Percentiles rank a stretch among this genome's conserved stretches.
Conservation (phyloP, 2,329 filamentous ascomycete genomes). For the Fusarium tricinctum region DNA sequence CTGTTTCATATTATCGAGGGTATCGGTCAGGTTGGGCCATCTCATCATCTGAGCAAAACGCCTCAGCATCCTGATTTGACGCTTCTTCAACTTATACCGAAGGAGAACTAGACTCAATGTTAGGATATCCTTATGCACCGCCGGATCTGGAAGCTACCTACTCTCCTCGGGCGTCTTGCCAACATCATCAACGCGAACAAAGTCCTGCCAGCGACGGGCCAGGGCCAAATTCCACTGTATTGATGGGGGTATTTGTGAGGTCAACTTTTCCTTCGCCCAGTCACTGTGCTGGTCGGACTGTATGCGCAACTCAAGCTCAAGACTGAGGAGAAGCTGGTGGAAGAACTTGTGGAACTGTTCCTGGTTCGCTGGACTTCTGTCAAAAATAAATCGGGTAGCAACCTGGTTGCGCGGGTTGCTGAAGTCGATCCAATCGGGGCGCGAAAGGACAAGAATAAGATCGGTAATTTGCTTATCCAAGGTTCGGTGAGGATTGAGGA, state of each 20-base stretch:
- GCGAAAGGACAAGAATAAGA: constrained; percentile 76
- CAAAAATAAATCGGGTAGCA: constrained; percentile 79
- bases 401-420: constrained; percentile 78
- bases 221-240: constrained; percentile 81
- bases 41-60: constrained; percentile 80
- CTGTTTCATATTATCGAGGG: constrained; percentile 73
- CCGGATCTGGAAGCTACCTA: constrained; percentile 48
- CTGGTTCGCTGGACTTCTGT: constrained; percentile 68
- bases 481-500: constrained; percentile 70
- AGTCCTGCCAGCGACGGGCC: constrained; percentile 79
- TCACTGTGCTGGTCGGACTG: constrained; percentile 72
- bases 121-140: not conserved
- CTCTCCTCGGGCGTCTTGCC: constrained; percentile 66
- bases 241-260: constrained; percentile 75
- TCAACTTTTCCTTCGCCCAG: constrained; percentile 73
- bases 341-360: constrained; percentile 76
- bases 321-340: constrained; percentile 80
- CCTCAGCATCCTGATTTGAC: constrained; percentile 77
- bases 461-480: constrained; percentile 81
- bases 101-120: constrained; percentile 64
- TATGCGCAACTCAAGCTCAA: constrained; percentile 79
- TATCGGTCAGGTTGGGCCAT: constrained; percentile 79
- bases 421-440: constrained; percentile 81
- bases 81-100: constrained; percentile 73
- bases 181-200: constrained; percentile 75